phyloP scores from a whole-genome alignment of 352 stramenopile species.

The Aphanomyces invadans region DNA sequence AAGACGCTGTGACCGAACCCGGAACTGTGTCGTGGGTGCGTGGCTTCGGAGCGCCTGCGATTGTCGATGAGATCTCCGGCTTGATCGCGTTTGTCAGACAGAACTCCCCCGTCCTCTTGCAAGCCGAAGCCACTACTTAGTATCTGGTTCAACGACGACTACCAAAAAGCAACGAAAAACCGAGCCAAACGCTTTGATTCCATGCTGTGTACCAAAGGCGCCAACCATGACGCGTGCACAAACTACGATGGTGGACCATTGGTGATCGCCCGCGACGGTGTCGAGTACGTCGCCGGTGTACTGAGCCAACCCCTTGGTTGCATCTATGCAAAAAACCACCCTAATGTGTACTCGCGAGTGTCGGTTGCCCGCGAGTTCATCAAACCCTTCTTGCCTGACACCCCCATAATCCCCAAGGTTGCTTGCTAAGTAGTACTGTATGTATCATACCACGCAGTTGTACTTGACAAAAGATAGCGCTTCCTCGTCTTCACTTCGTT shows the following conservation, averaged over 20 bases:
- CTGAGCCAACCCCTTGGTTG: slow-evolving; percentile 27
- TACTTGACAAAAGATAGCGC: no score
- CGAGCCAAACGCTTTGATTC: slow-evolving; percentile 29
- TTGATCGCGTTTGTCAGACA: slow-evolving; percentile 29
- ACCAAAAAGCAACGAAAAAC: slow-evolving; percentile 30
- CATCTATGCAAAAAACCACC: slow-evolving; percentile 9
- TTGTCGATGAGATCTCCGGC: no score
- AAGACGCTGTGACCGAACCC: slow-evolving; percentile 41
- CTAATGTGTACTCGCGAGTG: slow-evolving; percentile 14
- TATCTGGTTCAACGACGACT: slow-evolving; percentile 39
- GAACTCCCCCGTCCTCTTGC: slow-evolving; percentile 34
- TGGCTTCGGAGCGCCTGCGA: neutral
- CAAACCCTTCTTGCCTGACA: neutral
- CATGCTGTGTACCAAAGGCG: slow-evolving; percentile 46
- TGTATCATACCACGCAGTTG: no score
- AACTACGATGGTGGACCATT: slow-evolving; percentile 30
- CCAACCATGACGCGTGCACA: slow-evolving; percentile 28
- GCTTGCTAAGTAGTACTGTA: no score
- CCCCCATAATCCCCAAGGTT: neutral
- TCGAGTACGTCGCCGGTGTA: slow-evolving; percentile 26
- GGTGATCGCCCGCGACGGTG: slow-evolving; percentile 4
- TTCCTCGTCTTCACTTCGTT: no score
- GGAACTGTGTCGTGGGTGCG: slow-evolving; percentile 36
- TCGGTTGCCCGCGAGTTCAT: slow-evolving; percentile 6
- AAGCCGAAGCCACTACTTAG: slow-evolving; percentile 39